Conservation (phyloP, 768 basidiomycete genomes). For the Fomitopsis serialis region DNA sequence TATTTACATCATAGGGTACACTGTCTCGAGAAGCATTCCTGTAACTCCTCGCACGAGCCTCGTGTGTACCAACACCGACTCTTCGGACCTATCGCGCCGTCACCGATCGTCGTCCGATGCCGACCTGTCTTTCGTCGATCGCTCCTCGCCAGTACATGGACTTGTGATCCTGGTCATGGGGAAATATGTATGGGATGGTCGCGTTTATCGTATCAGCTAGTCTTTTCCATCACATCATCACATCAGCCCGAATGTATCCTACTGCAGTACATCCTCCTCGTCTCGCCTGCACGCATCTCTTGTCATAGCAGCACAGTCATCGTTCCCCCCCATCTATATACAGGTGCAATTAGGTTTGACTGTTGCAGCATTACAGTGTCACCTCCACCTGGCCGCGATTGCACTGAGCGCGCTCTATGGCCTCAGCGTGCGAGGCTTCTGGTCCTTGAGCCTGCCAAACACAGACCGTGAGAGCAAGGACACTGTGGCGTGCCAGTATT, state of each 20-base stretch:
- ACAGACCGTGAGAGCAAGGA: too few species aligned
- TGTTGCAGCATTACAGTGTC: too few species aligned
- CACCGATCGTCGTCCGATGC: background rate
- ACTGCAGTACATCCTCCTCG: background rate
- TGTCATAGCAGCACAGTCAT: background rate
- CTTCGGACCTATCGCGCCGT: background rate
- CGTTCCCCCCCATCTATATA: too few species aligned
- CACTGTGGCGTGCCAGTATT: background rate
- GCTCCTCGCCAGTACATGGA: background rate
- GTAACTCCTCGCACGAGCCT: constrained; percentile 15
- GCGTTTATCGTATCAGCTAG: background rate
- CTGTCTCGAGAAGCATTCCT: constrained; percentile 52
- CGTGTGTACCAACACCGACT: background rate
- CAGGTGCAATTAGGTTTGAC: too few species aligned
- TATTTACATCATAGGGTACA: background rate
- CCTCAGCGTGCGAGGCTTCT: too few species aligned
- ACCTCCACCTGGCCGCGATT: too few species aligned
- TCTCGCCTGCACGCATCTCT: background rate
- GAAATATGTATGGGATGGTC: background rate
- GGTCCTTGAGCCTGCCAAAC: too few species aligned
- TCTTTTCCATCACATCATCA: background rate
- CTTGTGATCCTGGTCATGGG: background rate
- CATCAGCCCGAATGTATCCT: background rate
- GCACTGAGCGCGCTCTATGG: too few species aligned
- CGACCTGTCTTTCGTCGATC: background rate